A percentile compares a stretch with the other conserved stretches of the same genome.
Evolutionary conservation across 163 green algal species (phyloP).

Genomic region (Trebouxiophyceae sp.): DNA sequence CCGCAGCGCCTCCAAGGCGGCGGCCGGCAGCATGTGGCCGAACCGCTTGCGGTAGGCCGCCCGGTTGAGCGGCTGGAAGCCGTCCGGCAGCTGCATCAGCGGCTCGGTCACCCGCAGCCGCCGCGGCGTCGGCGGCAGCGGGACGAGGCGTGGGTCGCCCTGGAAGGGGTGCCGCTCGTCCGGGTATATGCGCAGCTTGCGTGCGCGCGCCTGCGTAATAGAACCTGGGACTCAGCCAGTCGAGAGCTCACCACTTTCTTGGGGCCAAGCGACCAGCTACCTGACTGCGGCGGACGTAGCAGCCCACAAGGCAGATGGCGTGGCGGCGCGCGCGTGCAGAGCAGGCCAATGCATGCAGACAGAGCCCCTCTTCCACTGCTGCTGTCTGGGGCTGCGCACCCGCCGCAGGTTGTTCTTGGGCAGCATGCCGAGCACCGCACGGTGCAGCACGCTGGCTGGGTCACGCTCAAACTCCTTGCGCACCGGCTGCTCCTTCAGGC

Average conservation of each 20-base stretch:
- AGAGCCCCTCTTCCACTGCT: too few species aligned
- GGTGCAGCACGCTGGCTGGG: constrained; percentile 62
- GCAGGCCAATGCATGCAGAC: too few species aligned
- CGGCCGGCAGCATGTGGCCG: constrained; percentile 18
- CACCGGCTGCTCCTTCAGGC: constrained; percentile 77
- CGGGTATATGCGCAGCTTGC: constrained; percentile 55
- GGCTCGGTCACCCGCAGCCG: constrained; percentile 26
- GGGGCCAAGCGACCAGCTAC: too few species aligned
- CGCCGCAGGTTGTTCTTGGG: constrained; percentile 86
- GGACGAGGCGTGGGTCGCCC: constrained; percentile 50
- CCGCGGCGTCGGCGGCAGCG: constrained; percentile 49
- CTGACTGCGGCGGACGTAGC: too few species aligned
- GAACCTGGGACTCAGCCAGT: too few species aligned
- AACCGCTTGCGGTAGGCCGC: constrained; percentile 31
- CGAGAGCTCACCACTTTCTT: too few species aligned
- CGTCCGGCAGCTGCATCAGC: constrained; percentile 34
- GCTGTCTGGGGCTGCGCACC: too few species aligned
- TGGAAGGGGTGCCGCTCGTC: constrained; percentile 71
- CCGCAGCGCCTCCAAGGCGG: background rate
- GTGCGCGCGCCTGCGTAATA: constrained; percentile 27
- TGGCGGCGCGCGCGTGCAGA: too few species aligned
- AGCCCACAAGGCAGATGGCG: too few species aligned
- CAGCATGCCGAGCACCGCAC: constrained; percentile 93
- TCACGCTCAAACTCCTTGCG: constrained; percentile 66
- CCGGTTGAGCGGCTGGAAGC: constrained; percentile 56